Evolutionary conservation across 305 asterid genomes (phyloP).

Genomic region (Rubia balearica): DNA sequence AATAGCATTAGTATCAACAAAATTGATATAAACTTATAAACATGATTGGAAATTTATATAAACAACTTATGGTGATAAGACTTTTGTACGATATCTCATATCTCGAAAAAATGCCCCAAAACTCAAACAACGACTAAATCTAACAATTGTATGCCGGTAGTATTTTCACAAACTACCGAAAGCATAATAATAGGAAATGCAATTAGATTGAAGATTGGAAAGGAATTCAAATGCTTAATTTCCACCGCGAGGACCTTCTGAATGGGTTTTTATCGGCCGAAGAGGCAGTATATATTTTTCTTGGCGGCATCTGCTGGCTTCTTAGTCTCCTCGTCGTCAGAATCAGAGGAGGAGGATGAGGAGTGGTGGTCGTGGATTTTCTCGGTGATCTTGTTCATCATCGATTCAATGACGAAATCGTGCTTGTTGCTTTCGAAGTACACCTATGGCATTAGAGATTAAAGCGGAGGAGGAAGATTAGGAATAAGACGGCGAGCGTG

Average conservation of each 20-base stretch:
- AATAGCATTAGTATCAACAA: too few relatives aligned
- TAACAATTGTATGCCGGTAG: too few relatives aligned
- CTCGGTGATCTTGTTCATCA: conserved; percentile 58
- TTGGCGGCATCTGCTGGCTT: conserved; percentile 36
- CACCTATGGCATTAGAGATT: too few relatives aligned
- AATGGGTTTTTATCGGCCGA: conserved; percentile 61
- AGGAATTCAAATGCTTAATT: conserved; percentile 38
- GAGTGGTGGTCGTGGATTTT: conserved; percentile 49
- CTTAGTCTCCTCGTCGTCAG: conserved; percentile 45
- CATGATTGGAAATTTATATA: too few relatives aligned
- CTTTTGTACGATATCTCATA: neutral
- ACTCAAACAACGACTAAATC: neutral
- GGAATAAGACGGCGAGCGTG: too few relatives aligned
- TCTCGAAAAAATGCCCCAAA: neutral
- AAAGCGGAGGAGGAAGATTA: too few relatives aligned
- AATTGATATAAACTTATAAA: too few relatives aligned
- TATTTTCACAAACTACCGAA: neutral
- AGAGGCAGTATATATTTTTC: conserved; percentile 56
- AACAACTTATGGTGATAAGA: neutral
- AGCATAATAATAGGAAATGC: neutral
- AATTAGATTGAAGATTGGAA: neutral
- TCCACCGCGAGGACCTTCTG: conserved; percentile 63
- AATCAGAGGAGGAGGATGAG: conserved; percentile 47
- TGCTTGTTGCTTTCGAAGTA: conserved; percentile 27
- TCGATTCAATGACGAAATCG: conserved; percentile 51